Evolutionary conservation across 2,329 filamentous ascomycete genomes (phyloP).

Genomic region (Exophiala spinifera): DNA sequence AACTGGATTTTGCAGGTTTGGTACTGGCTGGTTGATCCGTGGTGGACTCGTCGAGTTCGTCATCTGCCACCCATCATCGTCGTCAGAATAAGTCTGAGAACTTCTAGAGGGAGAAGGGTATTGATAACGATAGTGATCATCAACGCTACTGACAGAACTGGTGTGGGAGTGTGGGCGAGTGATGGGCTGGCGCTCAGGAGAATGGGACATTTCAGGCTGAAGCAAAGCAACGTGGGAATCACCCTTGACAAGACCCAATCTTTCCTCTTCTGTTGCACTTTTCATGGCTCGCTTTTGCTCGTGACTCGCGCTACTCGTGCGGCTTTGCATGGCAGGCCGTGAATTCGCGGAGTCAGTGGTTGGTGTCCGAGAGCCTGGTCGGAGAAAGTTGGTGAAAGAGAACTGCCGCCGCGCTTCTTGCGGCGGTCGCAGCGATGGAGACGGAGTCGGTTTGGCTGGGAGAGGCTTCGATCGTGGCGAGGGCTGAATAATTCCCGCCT

Average conservation of each 20-base stretch:
- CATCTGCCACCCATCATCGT: slow-evolving; percentile 29
- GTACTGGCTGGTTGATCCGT: slow-evolving; percentile 4
- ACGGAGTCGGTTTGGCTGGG: slow-evolving; percentile 22
- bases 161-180: slow-evolving; percentile 14
- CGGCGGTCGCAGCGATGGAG: slow-evolving; percentile 16
- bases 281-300: slow-evolving; percentile 37
- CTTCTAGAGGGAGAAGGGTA: slow-evolving; percentile 16
- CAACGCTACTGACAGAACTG: slow-evolving; percentile 14
- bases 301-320: slow-evolving; percentile 26
- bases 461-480: slow-evolving; percentile 29
- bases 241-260: slow-evolving; percentile 75
- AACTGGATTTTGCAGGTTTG: slow-evolving; percentile 2
- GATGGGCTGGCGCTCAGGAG: slow-evolving; percentile 18
- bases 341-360: slow-evolving; percentile 20
- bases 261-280: slow-evolving; percentile 75
- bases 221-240: slow-evolving; percentile 47
- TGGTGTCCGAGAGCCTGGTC: slow-evolving; percentile 41
- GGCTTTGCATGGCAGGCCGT: slow-evolving; percentile 26
- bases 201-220: slow-evolving; percentile 20
- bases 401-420: slow-evolving; percentile 68
- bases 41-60: slow-evolving; percentile 14
- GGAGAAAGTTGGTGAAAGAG: slow-evolving; percentile 85
- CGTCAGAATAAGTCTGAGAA: slow-evolving; percentile 27
- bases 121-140: slow-evolving; percentile 21
- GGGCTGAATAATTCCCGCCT: slow-evolving; percentile 13